A percentile compares a stretch with the other conserved stretches of the same genome.
phyloP scores from a whole-genome alignment of 805 yeast species.

The Cyberlindnera galapagoensis region DNA sequence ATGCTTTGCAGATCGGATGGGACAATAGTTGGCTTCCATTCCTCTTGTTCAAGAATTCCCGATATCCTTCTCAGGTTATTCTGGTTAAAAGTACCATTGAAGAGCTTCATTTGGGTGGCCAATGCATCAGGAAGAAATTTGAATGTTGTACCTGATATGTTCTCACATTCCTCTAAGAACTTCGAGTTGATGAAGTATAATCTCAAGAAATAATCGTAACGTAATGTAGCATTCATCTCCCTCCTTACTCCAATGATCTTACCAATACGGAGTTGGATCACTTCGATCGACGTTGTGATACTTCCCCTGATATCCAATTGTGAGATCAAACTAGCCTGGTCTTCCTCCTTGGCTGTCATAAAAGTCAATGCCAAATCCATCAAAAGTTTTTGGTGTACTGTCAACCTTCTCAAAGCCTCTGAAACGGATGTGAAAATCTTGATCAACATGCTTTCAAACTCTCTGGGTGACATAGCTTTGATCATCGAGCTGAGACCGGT shows the following conservation, averaged over 20 bases:
- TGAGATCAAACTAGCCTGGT: constrained; percentile 36
- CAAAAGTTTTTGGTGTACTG: constrained; percentile 71
- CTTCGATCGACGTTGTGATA: constrained; percentile 60
- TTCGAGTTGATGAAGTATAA: constrained; percentile 60
- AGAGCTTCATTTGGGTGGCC: constrained; percentile 58
- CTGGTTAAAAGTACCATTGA: constrained; percentile 48
- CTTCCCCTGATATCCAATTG: constrained; percentile 61
- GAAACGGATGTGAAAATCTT: constrained; percentile 56
- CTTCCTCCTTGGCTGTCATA: constrained; percentile 25
- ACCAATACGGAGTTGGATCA: constrained; percentile 70
- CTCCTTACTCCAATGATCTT: constrained; percentile 73
- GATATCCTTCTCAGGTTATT: constrained; percentile 41
- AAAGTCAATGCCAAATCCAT: constrained; percentile 59
- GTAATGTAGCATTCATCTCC: constrained; percentile 54
- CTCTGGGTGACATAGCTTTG: constrained; percentile 61
- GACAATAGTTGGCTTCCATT: constrained; percentile 74
- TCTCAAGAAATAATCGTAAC: constrained; percentile 56
- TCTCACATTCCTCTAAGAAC: constrained; percentile 79
- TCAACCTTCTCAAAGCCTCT: constrained; percentile 67
- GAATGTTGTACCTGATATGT: constrained; percentile 56
- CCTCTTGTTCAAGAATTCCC: constrained; percentile 53
- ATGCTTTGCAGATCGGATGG: constrained; percentile 38
- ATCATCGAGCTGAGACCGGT: constrained; percentile 36
- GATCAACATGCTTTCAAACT: constrained; percentile 66
- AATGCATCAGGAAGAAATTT: constrained; percentile 62